Percentiles rank a stretch among this genome's conserved stretches.
phyloP scores from a whole-genome alignment of 2,329 filamentous ascomycete species.

The Venturia asperata region DNA sequence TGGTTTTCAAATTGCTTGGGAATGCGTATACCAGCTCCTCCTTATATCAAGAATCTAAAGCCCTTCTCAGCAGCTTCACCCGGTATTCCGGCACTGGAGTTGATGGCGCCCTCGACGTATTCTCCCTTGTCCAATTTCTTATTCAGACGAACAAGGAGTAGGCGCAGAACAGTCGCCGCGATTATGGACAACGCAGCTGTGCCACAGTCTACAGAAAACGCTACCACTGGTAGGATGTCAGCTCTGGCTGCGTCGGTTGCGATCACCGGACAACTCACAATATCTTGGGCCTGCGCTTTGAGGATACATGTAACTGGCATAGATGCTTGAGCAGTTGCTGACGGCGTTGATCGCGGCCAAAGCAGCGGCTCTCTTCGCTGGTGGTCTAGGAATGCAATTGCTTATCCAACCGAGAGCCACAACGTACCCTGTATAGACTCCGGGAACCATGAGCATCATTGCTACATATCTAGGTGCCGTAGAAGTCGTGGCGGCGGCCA shows the following conservation, averaged over 20 bases:
- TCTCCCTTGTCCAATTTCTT: constrained; percentile 62
- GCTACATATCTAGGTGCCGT: constrained; percentile 58
- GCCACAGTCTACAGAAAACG: constrained; percentile 62
- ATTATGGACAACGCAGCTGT: constrained; percentile 58
- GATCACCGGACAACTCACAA: constrained; percentile 23
- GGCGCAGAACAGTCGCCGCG: constrained; percentile 54
- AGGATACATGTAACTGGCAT: constrained; percentile 61
- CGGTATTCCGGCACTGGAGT: constrained; percentile 40
- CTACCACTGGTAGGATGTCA: constrained; percentile 38
- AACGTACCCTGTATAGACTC: constrained; percentile 54
- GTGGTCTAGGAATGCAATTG: constrained; percentile 66
- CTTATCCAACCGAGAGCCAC: constrained; percentile 68
- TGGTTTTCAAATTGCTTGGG: background rate
- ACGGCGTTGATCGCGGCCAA: constrained; percentile 71
- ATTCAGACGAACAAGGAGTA: constrained; percentile 59
- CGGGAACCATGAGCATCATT: constrained; percentile 64
- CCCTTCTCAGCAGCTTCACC: constrained; percentile 52
- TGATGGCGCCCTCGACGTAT: constrained; percentile 46
- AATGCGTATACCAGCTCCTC: constrained; percentile 3
- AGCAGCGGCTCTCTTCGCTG: constrained; percentile 65
- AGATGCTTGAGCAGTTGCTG: constrained; percentile 63
- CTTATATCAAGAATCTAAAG: constrained; percentile 58
- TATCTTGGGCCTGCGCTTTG: constrained; percentile 37
- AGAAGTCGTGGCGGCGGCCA: constrained; percentile 56
- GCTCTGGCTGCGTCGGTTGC: background rate